phyloP scores from a whole-genome alignment of 2,329 filamentous ascomycete genomes.

The Didymella lethalis region DNA sequence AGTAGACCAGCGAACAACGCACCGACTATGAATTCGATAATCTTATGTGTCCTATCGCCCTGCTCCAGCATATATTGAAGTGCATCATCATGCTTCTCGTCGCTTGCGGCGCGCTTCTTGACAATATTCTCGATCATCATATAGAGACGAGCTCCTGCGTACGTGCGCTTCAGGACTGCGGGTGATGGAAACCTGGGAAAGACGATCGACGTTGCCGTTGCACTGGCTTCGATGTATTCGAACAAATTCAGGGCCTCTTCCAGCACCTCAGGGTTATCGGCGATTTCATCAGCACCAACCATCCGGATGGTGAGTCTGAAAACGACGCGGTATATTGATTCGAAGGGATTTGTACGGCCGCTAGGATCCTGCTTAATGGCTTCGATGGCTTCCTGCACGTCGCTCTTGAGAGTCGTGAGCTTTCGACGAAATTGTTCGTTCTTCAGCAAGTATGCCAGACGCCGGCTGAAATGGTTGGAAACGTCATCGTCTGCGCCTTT shows the following conservation, averaged over 20 bases:
- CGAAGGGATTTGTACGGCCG: constrained; percentile 61
- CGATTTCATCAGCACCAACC: constrained; percentile 63
- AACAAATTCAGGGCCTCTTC: constrained; percentile 57
- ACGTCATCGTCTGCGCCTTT: constrained; percentile 24
- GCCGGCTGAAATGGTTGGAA: constrained; percentile 34
- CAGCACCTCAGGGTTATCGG: constrained; percentile 55
- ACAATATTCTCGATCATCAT: constrained; percentile 60
- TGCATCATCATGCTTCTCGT: constrained; percentile 58
- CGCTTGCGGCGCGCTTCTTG: constrained; percentile 54
- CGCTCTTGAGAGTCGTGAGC: constrained; percentile 54
- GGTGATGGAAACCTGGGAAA: constrained; percentile 62
- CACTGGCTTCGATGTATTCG: constrained; percentile 56
- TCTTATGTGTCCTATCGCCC: constrained; percentile 55
- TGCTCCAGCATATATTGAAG: constrained; percentile 63
- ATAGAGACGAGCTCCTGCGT: constrained; percentile 59
- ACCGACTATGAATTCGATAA: constrained; percentile 61
- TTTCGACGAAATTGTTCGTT: constrained; percentile 39
- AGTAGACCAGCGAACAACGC: constrained; percentile 64
- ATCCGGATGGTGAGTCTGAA: constrained; percentile 67
- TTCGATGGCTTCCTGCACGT: constrained; percentile 53
- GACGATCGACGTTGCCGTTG: constrained; percentile 58
- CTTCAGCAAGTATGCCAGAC: constrained; percentile 35
- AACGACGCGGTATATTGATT: constrained; percentile 61
- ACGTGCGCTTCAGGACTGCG: constrained; percentile 54
- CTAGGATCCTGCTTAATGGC: constrained; percentile 45